A percentile compares a stretch with the other conserved stretches of the same genome.
Evolutionary conservation across 176 grass and related monocot species (phyloP).

Genomic region (Phragmites australis): DNA sequence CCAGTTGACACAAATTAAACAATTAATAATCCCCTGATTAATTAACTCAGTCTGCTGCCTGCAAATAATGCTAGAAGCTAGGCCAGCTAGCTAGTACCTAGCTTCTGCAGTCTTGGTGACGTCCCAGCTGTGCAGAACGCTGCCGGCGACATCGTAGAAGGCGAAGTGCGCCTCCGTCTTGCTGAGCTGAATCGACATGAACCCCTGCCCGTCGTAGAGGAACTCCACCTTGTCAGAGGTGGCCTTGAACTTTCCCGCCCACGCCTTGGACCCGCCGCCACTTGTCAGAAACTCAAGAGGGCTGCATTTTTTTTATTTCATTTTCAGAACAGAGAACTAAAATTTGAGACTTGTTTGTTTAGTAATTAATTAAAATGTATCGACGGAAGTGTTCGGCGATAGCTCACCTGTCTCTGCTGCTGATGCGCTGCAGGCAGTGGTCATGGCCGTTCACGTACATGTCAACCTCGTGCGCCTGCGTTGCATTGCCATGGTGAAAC

Average conservation of each 20-base stretch:
- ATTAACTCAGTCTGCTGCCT: neutral
- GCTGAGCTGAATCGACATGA: conserved; percentile 71
- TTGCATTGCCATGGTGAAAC: neutral
- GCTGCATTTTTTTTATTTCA: neutral
- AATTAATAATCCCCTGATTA: neutral
- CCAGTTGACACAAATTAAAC: neutral
- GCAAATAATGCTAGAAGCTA: neutral
- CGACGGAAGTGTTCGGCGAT: neutral
- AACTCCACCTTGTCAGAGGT: conserved; percentile 67
- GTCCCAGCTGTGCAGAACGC: conserved; percentile 61
- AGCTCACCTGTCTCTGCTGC: conserved; percentile 69
- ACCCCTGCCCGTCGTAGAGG: conserved; percentile 90
- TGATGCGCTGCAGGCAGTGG: conserved; percentile 83
- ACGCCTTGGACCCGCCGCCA: conserved; percentile 84
- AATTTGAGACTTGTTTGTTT: neutral
- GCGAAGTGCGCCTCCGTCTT: conserved; percentile 29
- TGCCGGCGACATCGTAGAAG: conserved; percentile 67
- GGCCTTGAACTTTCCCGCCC: conserved; percentile 56
- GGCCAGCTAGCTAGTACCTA: neutral
- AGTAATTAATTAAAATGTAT: too few relatives aligned
- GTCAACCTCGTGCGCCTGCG: conserved; percentile 50
- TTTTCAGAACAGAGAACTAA: neutral
- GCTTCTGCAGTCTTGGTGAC: conserved; percentile 35
- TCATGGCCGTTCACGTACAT: conserved; percentile 85
- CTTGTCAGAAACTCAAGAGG: conserved; percentile 67